Base-by-base conservation (phyloP, 116 monocot genomes). In the Trichopus zeylanicus region DNA sequence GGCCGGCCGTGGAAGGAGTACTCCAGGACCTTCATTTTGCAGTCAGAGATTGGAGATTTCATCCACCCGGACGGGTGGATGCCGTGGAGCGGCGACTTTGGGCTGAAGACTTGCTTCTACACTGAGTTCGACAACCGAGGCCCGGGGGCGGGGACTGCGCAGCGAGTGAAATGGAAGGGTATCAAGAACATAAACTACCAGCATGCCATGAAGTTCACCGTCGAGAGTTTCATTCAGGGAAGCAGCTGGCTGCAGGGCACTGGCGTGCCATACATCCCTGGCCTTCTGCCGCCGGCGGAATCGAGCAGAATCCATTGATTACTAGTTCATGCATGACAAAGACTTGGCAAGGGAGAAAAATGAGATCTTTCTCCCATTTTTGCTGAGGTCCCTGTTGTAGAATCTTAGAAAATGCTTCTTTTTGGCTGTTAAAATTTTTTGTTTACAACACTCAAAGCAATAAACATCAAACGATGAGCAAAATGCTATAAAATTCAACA, bases 1-100 rank as follows among this genome's bases (percentile, higher is more conserved):
- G 84, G 84, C 32, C 51, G 83, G 42, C 80, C 84, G 20, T 76
- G 78, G 84, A 78, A 80, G 68, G 70, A 64, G 16, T 73, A 59
- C 54, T 75, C 80, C 10, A 63, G 80, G 27, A 84, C 84, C 3
- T 51, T 84, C 28, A 39, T 66, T 63, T 3, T 84, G 48, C 80
- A 84, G 59, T 63, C 62, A 2, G 52, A 79, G 27, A 56, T 84
- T 6, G 80, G 67, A 28, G 69, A 69, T 26, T 22, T 84, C 20
- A 61, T 84, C 59, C 48, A 66, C 51, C 60, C 73, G 7, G 58
- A 60, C 6, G 80, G 84, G 0, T 84, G 80, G 80, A 49, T 70
- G 38, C 69, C 76, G 12, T 84, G 84, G 84, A 4, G 2, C 18
- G 76, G 73, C 0, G 37, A 72, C 31, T 66, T 66, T 11, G 74